Percentiles rank a stretch among this genome's conserved stretches.
These are phyloP conservation scores for Schrenkiella parvula DNA, from an alignment of 345 rosid species.

Conservation along the genomic window DNA sequence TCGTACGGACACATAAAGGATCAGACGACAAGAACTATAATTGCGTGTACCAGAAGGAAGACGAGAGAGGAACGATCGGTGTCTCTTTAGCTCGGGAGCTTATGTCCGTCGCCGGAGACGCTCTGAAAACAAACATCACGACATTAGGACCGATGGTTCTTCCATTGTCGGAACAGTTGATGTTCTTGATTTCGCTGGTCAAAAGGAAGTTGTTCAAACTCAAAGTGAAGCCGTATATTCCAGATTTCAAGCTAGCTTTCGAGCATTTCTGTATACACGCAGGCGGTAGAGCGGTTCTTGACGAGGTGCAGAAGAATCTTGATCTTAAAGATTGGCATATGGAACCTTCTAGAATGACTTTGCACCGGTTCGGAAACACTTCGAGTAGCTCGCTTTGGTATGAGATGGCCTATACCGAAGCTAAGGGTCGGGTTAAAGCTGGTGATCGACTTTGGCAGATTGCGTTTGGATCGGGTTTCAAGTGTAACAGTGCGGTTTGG, in stretches of 20 bases:
- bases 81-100: slow-evolving; percentile 80
- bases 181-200: slow-evolving; percentile 55
- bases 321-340: slow-evolving; percentile 74
- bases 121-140: slow-evolving; percentile 82
- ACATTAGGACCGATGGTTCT: slow-evolving; percentile 82
- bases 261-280: slow-evolving; percentile 93
- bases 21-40: slow-evolving; percentile 62
- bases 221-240: slow-evolving; percentile 69
- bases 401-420: slow-evolving; percentile 85
- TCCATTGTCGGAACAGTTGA: slow-evolving; percentile 62
- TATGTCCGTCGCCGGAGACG: slow-evolving; percentile 92
- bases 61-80: slow-evolving; percentile 59
- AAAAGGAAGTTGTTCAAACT: slow-evolving; percentile 51
- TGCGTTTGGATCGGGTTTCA: slow-evolving; percentile 94
- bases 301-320: slow-evolving; percentile 73
- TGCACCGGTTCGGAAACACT: slow-evolving; percentile 85
- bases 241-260: slow-evolving; percentile 83
- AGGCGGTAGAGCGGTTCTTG: slow-evolving; percentile 80
- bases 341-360: slow-evolving; percentile 94
- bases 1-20: slow-evolving; percentile 84
- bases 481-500: slow-evolving; percentile 96
- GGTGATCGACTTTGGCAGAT: slow-evolving; percentile 95
- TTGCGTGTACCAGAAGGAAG: slow-evolving; percentile 84
- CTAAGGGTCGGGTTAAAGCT: slow-evolving; percentile 62
- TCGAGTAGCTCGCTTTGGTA: slow-evolving; percentile 95